phyloP scores from a whole-genome alignment of 805 yeast genomes.

The Phaffomyces opuntiae region DNA sequence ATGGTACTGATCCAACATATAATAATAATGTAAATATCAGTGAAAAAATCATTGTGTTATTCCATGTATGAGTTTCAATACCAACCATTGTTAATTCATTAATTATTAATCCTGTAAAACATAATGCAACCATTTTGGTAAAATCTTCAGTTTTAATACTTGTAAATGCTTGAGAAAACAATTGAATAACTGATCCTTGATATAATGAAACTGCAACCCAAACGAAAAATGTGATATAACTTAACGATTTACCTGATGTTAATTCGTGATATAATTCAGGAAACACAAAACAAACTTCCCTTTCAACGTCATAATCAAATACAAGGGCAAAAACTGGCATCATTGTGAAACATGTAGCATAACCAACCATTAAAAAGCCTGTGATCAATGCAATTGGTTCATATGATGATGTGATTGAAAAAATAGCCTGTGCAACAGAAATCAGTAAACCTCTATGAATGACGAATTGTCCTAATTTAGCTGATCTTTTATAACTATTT shows the following conservation, averaged over 20 bases:
- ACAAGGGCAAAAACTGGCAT: constrained; percentile 95
- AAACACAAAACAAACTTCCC: constrained; percentile 77
- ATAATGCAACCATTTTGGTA: constrained; percentile 73
- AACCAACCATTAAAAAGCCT: constrained; percentile 98
- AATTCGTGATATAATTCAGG: constrained; percentile 94
- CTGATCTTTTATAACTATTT: constrained; percentile 91
- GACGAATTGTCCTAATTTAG: constrained; percentile 91
- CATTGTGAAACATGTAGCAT: constrained; percentile 96
- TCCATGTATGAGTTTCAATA: constrained; percentile 90
- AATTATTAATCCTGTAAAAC: constrained; percentile 70
- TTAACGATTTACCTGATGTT: constrained; percentile 79
- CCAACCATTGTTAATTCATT: constrained; percentile 94
- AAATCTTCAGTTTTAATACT: constrained; percentile 51
- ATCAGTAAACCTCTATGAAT: constrained; percentile 94
- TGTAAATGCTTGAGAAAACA: constrained; percentile 70
- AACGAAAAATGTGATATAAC: constrained; percentile 80
- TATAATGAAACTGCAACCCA: constrained; percentile 89
- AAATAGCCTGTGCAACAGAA: constrained; percentile 92
- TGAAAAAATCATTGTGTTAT: constrained; percentile 61
- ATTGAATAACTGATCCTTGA: constrained; percentile 84
- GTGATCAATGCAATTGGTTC: constrained; percentile 93
- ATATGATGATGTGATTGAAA: constrained; percentile 75
- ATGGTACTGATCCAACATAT: constrained; percentile 73
- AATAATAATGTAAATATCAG: constrained; percentile 63
- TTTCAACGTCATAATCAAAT: constrained; percentile 85